Evolutionary conservation across 441 rosid species (phyloP), one percentile per base, ranked within the genome.

Genomic region (Erodium texanum): DNA sequence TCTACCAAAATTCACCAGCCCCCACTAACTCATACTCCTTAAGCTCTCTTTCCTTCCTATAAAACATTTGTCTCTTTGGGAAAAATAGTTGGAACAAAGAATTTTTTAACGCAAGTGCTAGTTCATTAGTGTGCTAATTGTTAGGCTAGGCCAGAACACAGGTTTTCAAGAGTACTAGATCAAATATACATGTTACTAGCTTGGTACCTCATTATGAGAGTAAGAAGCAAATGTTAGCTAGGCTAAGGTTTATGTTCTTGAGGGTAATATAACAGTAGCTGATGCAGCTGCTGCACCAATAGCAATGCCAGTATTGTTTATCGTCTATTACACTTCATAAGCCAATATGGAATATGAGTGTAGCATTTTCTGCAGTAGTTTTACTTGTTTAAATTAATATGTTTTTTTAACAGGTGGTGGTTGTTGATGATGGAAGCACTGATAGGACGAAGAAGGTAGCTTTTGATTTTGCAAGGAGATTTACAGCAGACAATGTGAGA

Each of bases 361-460:
- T 16, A 12, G 48, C 66, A 45, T 67, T 19, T 29, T 66, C 2
- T 8, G 48, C 20, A 59, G 54, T 22, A 36, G 10, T 36, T 36
- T 36, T 8, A 36, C 43, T 68, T 50, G 24, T 52, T 73, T 67
- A 29, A 7, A 4, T 64, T 16, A 14, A 52, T 68, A 65, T 59
- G 16, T 74, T 54, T 74, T 54, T 45, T 75, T 32, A 43, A 70
- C 78, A 94, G 99, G 92, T 94, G 64, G 74, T 92, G 68, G 89
- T 92, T n/a, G 80, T 92, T 80, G 99, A 94, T 74, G 98, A 94
- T 71, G 99, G 99, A 80, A 94, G 99, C 82, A 73, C 73, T 64
- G 99, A 94, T 83, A 87, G 82, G 52, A 94, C 98, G 58, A 86
- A 86, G 75, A 82, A 80, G 71, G 93, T 87, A 66, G 98, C 93